phyloP scores from a whole-genome alignment of 768 basidiomycete species.

The Pisolithus marmoratus region DNA sequence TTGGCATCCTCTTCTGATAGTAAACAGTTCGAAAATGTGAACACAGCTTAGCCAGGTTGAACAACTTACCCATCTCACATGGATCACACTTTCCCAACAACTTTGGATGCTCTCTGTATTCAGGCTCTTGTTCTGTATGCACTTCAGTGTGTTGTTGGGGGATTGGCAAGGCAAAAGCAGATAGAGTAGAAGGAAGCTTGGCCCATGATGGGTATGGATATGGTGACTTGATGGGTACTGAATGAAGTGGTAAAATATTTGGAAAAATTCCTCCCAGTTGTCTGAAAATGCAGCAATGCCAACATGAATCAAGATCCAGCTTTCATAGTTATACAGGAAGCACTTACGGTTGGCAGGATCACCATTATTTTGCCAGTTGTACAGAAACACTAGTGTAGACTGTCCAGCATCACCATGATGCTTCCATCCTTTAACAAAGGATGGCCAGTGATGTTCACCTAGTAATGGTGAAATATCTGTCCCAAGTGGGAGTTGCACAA shows the following conservation, averaged over 20 bases:
- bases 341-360: conserved; percentile 27
- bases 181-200: conserved; percentile 12
- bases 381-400: conserved; percentile 21
- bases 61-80: not conserved
- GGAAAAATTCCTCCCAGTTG: conserved; percentile 22
- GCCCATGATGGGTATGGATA: conserved; percentile 24
- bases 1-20: not conserved
- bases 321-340: not conserved
- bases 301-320: not conserved
- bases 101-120: not conserved
- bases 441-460: conserved; percentile 21
- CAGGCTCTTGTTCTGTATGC: not conserved
- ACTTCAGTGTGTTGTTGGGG: not conserved
- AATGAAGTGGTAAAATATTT: not conserved
- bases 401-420: conserved; percentile 1
- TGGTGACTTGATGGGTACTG: conserved; percentile 17
- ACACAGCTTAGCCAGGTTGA: not conserved
- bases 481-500: conserved; percentile 19
- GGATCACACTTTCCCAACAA: not conserved
- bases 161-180: conserved; percentile 17
- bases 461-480: conserved; percentile 24
- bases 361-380: conserved; percentile 27
- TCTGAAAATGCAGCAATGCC: conserved; percentile 16
- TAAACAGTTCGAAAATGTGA: not conserved
- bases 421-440: conserved; percentile 9